A percentile compares a stretch with the other conserved stretches of the same genome.
Evolutionary conservation across 106 monocot genomes (phyloP).

Genomic region (Platanthera zijinensis): DNA sequence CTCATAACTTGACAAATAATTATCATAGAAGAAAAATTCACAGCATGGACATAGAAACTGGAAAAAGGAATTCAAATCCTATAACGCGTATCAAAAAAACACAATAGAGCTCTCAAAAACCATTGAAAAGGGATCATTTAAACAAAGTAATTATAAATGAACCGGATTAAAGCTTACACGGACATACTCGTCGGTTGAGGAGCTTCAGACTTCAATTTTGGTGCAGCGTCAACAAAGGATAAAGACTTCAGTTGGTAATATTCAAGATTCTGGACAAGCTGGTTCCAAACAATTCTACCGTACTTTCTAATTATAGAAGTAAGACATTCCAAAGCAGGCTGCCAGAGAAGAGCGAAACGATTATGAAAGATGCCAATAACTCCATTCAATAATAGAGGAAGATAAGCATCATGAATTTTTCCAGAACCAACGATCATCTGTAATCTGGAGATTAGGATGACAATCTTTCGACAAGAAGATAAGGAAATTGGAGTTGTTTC

Average conservation of each 20-base stretch:
- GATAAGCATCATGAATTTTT: conserved; percentile 39
- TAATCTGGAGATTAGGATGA: conserved; percentile 52
- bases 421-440: conserved; percentile 44
- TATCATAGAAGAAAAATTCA: background rate
- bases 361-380: conserved; percentile 78
- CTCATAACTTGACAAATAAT: background rate
- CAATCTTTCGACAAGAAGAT: conserved; percentile 44
- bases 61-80: background rate
- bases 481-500: conserved; percentile 61
- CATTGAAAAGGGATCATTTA: background rate
- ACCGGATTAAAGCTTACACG: background rate
- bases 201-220: conserved; percentile 13
- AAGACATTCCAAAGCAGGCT: conserved; percentile 59
- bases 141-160: background rate
- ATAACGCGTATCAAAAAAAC: background rate
- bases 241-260: conserved; percentile 36
- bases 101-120: background rate
- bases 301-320: conserved; percentile 36
- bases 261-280: conserved; percentile 42
- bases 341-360: conserved; percentile 56
- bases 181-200: conserved; percentile 29
- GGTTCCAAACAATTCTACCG: conserved; percentile 46
- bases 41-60: background rate
- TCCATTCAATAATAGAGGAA: conserved; percentile 64
- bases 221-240: conserved; percentile 12